A percentile compares a stretch with the other conserved stretches of the same genome.
phyloP scores from a whole-genome alignment of 1,139 yeast species.

The Saccharomyces hybrid region DNA sequence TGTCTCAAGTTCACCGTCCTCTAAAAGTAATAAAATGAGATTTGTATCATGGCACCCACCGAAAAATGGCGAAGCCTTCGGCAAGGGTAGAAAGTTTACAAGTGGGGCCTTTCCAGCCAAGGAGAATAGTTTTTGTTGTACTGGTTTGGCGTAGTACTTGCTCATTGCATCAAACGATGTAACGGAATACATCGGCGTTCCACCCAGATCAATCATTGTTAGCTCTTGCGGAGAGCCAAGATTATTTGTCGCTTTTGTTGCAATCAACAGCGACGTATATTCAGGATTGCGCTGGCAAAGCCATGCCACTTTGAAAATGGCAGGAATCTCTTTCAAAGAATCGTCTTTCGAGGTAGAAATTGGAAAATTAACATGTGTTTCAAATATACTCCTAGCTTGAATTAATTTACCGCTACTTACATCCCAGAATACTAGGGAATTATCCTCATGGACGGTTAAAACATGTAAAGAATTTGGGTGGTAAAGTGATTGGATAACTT shows the following conservation, averaged over 20 bases:
- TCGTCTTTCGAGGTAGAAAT: constrained; percentile 21
- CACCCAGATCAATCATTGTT: constrained; percentile 37
- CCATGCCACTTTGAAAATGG: constrained; percentile 47
- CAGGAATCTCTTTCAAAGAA: constrained; percentile 9
- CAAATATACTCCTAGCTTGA: constrained; percentile 66
- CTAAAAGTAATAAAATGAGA: constrained; percentile 49
- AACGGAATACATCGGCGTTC: too few species aligned
- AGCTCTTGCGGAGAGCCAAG: constrained; percentile 45
- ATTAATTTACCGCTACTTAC: constrained; percentile 63
- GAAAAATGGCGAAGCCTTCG: constrained; percentile 56
- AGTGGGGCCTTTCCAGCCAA: constrained; percentile 40
- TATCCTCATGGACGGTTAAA: constrained; percentile 71
- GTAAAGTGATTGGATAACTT: constrained; percentile 57
- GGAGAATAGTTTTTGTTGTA: constrained; percentile 33
- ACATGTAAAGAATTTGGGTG: constrained; percentile 91
- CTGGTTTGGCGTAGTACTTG: too few species aligned
- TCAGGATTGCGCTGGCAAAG: constrained; percentile 71
- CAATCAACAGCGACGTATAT: constrained; percentile 43
- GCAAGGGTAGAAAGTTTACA: constrained; percentile 44
- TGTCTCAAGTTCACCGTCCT: constrained; percentile 18
- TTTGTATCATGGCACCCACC: constrained; percentile 63
- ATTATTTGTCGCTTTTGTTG: constrained; percentile 49
- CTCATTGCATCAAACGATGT: too few species aligned
- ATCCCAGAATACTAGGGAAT: constrained; percentile 88
- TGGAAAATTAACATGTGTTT: constrained; percentile 55